Percentiles rank a stretch among this genome's conserved stretches.
These are phyloP conservation scores for Sungouiella blattae DNA, from an alignment of 805 yeast genomes.

Conservation along the genomic window DNA sequence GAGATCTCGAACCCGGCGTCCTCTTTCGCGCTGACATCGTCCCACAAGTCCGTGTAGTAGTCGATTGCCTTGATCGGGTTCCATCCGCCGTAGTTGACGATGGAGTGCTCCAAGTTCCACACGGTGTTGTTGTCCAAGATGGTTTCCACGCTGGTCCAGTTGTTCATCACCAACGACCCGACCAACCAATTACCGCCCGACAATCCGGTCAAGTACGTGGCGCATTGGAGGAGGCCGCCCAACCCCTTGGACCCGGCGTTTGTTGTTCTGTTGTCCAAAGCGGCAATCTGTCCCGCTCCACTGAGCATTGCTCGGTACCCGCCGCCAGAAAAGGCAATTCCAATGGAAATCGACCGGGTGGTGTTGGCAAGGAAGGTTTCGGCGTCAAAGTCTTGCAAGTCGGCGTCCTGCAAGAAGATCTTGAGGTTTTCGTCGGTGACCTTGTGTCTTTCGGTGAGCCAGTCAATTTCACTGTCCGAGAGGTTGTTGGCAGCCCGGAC, in stretches of 20 bases:
- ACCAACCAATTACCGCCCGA: constrained; percentile 57
- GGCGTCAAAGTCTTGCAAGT: constrained; percentile 46
- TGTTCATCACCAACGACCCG: constrained; percentile 58
- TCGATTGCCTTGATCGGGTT: constrained; percentile 12
- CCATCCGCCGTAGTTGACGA: constrained; percentile 24
- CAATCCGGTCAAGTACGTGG: constrained; percentile 17
- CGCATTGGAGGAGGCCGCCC: constrained; percentile 18
- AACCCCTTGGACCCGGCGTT: constrained; percentile 19
- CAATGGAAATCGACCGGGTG: constrained; percentile 46
- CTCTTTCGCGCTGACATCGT: constrained; percentile 28
- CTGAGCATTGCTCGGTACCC: constrained; percentile 86
- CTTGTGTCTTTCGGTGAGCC: constrained; percentile 21
- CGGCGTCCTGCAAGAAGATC: constrained; percentile 44
- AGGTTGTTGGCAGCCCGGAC: constrained; percentile 11
- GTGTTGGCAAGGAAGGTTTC: constrained; percentile 33
- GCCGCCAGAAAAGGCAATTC: constrained; percentile 72
- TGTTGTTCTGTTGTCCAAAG: constrained; percentile 67
- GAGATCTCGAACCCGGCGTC: constrained; percentile 37
- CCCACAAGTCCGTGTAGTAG: constrained; percentile 26
- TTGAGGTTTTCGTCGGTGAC: constrained; percentile 45
- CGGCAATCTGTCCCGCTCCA: constrained; percentile 83
- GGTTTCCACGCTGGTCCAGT: constrained; percentile 50
- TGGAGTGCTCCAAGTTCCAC: constrained; percentile 33
- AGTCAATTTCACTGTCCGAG: constrained; percentile 10
- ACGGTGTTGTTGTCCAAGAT: constrained; percentile 24